phyloP scores from a whole-genome alignment of 768 basidiomycete genomes.

The Pleurotus pulmonarius region DNA sequence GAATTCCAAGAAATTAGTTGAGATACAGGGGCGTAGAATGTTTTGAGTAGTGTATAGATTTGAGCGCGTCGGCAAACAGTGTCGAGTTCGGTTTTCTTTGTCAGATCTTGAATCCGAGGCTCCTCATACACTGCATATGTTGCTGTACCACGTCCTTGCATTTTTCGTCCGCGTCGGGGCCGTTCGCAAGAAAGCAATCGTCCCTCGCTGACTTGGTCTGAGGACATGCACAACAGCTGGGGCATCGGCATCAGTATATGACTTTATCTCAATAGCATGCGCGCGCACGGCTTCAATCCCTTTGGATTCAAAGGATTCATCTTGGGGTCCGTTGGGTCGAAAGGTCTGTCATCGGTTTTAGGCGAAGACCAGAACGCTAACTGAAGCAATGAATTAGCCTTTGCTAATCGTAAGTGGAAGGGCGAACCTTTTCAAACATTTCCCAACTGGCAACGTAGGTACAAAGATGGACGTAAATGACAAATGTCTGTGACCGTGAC shows the following conservation, averaged over 20 bases:
- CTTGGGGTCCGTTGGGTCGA: slow-evolving; percentile 72
- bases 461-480: not conserved
- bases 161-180: slow-evolving; percentile 65
- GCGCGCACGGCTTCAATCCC: slow-evolving; percentile 89
- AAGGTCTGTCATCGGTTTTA: slow-evolving; percentile 36
- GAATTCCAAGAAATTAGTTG: too few species aligned
- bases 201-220: slow-evolving; percentile 90
- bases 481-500: too few species aligned
- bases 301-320: slow-evolving; percentile 89
- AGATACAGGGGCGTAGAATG: too few species aligned
- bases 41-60: too few species aligned
- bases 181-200: slow-evolving; percentile 85
- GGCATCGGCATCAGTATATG: not conserved
- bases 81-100: too few species aligned
- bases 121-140: slow-evolving; percentile 89
- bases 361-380: slow-evolving; percentile 52
- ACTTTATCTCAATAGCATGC: not conserved
- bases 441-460: not conserved
- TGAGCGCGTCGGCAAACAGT: too few species aligned
- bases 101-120: slow-evolving; percentile 83
- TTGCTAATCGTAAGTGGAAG: not conserved
- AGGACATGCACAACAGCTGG: slow-evolving; percentile 96
- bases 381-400: slow-evolving; percentile 20
- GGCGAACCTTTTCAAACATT: slow-evolving; percentile 42
- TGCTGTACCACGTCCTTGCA: slow-evolving; percentile 77